A percentile compares a stretch with the other conserved stretches of the same genome.
Evolutionary conservation across 306 rosid species (phyloP).

Genomic region (Chamaecrista fasciculata): DNA sequence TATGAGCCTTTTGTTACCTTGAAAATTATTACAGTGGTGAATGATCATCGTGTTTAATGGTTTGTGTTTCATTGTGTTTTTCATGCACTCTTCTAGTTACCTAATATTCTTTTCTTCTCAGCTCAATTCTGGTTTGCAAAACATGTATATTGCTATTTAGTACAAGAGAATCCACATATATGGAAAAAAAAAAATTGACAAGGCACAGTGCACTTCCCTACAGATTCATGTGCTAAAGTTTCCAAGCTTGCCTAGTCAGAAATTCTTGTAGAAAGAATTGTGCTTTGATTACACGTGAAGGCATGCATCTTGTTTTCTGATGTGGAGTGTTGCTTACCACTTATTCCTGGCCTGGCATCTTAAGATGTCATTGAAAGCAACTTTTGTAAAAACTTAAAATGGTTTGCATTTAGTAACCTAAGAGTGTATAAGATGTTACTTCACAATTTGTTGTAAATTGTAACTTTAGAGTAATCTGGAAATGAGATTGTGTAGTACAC

Average conservation of each 20-base stretch:
- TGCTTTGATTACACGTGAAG: not conserved
- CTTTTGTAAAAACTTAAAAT: not conserved
- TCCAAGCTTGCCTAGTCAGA: not conserved
- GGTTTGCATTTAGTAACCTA: not conserved
- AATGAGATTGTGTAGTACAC: too few species aligned
- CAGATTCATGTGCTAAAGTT: not conserved
- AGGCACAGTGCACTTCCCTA: not conserved
- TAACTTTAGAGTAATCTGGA: too few species aligned
- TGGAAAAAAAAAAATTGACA: not conserved
- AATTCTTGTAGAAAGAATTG: too few species aligned
- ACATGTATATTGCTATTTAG: not conserved
- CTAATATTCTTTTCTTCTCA: too few species aligned
- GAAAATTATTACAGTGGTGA: not conserved
- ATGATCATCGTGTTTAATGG: not conserved
- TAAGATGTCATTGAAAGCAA: not conserved
- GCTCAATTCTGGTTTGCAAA: not conserved
- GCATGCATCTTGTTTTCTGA: not conserved
- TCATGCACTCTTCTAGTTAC: not conserved
- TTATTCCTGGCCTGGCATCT: not conserved
- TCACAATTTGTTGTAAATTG: too few species aligned
- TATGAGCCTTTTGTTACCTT: not conserved
- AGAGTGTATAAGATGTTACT: not conserved
- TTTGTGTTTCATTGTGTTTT: not conserved
- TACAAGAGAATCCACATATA: not conserved
- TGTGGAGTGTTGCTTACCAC: not conserved